phyloP scores from a whole-genome alignment of 164 flowering plant genomes.

The Stephania yunnanensis region DNA sequence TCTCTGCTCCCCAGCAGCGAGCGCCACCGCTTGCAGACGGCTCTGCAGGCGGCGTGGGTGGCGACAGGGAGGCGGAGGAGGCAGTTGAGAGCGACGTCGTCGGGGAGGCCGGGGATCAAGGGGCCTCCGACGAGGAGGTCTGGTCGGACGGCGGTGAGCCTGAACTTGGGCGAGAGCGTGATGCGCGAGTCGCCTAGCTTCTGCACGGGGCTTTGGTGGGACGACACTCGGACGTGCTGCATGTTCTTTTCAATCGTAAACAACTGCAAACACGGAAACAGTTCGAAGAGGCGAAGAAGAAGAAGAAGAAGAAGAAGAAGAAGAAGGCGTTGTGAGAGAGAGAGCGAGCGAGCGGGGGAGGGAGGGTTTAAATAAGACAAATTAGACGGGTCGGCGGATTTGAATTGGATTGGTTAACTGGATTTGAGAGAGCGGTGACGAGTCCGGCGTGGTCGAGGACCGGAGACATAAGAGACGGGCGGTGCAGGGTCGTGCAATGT shows the following conservation, averaged over 20 bases:
- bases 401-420: too few species aligned
- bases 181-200: constrained; percentile 86
- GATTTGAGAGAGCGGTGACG: too few species aligned
- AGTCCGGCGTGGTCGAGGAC: too few species aligned
- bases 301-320: too few species aligned
- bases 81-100: constrained; percentile 76
- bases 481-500: too few species aligned
- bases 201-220: constrained; percentile 65
- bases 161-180: constrained; percentile 74
- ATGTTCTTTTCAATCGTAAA: constrained; percentile 17
- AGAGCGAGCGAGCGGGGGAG: too few species aligned
- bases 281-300: too few species aligned
- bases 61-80: constrained; percentile 74
- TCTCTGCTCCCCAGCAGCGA: constrained; percentile 55
- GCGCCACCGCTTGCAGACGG: constrained; percentile 76
- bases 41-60: constrained; percentile 45
- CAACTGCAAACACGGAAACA: too few species aligned
- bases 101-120: constrained; percentile 85
- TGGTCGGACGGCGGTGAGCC: constrained; percentile 38
- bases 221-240: constrained; percentile 81
- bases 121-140: constrained; percentile 32
- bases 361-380: too few species aligned
- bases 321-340: too few species aligned
- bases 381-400: too few species aligned
- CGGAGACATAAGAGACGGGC: too few species aligned